These are phyloP conservation scores for Rhodomyrtus psidioides DNA, from an alignment of 441 rosid species.

Conservation along the genomic window DNA sequence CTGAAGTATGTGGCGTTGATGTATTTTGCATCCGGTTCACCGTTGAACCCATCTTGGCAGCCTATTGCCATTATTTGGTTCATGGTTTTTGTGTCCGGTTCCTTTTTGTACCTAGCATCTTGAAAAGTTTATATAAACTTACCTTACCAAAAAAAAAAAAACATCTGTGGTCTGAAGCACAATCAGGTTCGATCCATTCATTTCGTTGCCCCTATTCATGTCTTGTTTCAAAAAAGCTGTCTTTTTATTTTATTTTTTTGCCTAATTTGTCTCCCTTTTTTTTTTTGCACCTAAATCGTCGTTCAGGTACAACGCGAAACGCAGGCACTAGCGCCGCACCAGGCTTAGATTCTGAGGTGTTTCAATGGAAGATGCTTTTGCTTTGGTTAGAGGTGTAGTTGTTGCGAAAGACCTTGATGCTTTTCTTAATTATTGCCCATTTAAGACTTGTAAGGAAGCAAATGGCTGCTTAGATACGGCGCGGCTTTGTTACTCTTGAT, in stretches of 20 bases:
- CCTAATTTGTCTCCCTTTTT: neutral
- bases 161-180: too few relatives aligned
- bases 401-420: neutral
- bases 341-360: conserved; percentile 78
- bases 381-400: neutral
- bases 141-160: too few relatives aligned
- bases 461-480: neutral
- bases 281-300: neutral
- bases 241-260: neutral
- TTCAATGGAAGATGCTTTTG: neutral
- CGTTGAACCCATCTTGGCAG: too few relatives aligned
- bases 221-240: neutral
- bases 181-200: conserved; percentile 41
- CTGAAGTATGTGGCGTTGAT: too few relatives aligned
- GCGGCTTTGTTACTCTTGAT: neutral
- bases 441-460: neutral
- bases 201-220: too few relatives aligned
- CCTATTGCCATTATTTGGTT: too few relatives aligned
- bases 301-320: conserved; percentile 86
- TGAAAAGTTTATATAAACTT: too few relatives aligned
- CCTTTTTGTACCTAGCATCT: too few relatives aligned
- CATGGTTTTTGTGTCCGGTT: too few relatives aligned
- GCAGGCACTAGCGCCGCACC: conserved; percentile 97
- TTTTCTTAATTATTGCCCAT: neutral
- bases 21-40: too few relatives aligned